A percentile compares a stretch with the other conserved stretches of the same genome.
These are phyloP conservation scores for Zasmidium angulare DNA, from an alignment of 2,329 filamentous ascomycete species.

Conservation along the genomic window DNA sequence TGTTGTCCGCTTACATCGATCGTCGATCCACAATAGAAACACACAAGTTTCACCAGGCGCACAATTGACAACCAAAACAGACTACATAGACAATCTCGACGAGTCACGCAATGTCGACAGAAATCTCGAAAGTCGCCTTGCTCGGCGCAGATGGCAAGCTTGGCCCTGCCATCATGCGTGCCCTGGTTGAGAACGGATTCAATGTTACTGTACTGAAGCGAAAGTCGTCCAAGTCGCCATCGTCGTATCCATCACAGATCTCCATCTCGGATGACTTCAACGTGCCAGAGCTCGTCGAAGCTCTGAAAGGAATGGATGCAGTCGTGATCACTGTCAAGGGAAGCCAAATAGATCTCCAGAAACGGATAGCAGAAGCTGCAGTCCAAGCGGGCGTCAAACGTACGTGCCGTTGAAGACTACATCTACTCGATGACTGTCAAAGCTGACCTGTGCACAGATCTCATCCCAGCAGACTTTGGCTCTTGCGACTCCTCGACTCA, in stretches of 20 bases:
- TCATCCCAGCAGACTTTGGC: conserved; percentile 62
- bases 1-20: too few species aligned
- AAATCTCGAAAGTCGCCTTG: conserved; percentile 45
- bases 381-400: conserved; percentile 60
- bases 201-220: conserved; percentile 58
- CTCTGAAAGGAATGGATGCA: conserved; percentile 58
- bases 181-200: conserved; percentile 48
- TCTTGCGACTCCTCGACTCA: conserved; percentile 40
- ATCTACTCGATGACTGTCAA: neutral
- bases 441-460: conserved; percentile 30
- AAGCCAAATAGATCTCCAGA: conserved; percentile 45
- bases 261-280: conserved; percentile 49
- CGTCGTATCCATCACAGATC: conserved; percentile 35
- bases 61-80: too few species aligned
- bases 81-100: too few species aligned
- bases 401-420: conserved; percentile 2
- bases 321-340: conserved; percentile 52
- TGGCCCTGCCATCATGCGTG: conserved; percentile 42
- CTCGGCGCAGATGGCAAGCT: conserved; percentile 48
- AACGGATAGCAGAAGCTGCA: conserved; percentile 58
- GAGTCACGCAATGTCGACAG: conserved; percentile 14
- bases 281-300: conserved; percentile 49
- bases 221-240: conserved; percentile 44
- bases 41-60: too few species aligned
- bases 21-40: too few species aligned